Base-by-base conservation (phyloP, 1,284 basidiomycete species). In the Neolentinus lepideus region DNA sequence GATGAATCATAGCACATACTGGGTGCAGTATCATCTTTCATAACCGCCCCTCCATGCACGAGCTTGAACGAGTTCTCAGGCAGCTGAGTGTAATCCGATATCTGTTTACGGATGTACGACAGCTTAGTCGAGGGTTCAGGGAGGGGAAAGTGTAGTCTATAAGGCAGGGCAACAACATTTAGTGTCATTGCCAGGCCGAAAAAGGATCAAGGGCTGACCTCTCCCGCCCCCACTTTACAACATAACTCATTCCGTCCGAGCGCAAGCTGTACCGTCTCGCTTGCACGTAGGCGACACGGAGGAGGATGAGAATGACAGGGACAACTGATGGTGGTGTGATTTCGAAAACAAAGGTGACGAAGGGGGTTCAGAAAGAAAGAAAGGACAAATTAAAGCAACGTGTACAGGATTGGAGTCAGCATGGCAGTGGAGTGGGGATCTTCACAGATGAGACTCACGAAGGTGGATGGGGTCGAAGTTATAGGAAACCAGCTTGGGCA, bases 21-120 rank as follows among this genome's bases (percentile, higher is more conserved):
- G 46, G 79, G 81, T 3, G 80, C 83, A 58, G 72, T 72, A 64
- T 92, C 84, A 64, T 92, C 88, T 60, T 84, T 86, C 80, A 91
- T 85, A 63, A 92, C 76, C 3, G 86, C 89, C 46, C 90, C 89
- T 43, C 84, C 79, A 67, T 88, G 84, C 56, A 92, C 79, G 66
- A 92, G 77, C 66, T 90, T 88, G 76, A 91, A 89, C n/a, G 78
- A 76, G 61, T 76, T 61, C 35, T 67, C 67, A 0, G 81, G 76
- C 4, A 91, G 76, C 55, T 83, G 81, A 2, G 85, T 89, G 66
- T 83, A 80, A 8, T 83, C 78, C 1, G 86, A 80, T 59, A 91
- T 69, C 31, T 76, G 69, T 12, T 73, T 60, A 35, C 86, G 78
- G 56, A 91, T 68, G 22, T 69, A 70, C 35, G 72, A 71, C 54